phyloP scores from a whole-genome alignment of 2,329 filamentous ascomycete genomes.

The Calycina herbarum region DNA sequence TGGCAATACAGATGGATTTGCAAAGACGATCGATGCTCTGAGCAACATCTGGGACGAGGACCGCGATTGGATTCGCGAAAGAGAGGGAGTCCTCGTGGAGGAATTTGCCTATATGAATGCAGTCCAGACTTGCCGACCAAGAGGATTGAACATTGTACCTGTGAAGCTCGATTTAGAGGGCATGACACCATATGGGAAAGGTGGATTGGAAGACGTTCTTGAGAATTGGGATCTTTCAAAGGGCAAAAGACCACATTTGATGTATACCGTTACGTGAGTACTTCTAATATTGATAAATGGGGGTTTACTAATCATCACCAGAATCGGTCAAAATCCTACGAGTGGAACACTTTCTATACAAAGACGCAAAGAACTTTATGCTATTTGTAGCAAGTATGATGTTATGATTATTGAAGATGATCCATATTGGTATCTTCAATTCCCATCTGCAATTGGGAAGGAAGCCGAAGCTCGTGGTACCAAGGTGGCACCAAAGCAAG shows the following conservation, averaged over 20 bases:
- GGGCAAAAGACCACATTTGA: constrained; percentile 75
- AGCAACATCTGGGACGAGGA: constrained; percentile 73
- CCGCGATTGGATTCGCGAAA: constrained; percentile 63
- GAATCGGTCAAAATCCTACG: constrained; percentile 89
- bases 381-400: constrained; percentile 78
- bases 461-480: constrained; percentile 41
- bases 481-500: constrained; percentile 23
- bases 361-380: constrained; percentile 77
- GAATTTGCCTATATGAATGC: constrained; percentile 80
- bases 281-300: not conserved
- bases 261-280: constrained; percentile 87
- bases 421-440: constrained; percentile 95
- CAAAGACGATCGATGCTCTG: constrained; percentile 74
- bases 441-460: constrained; percentile 62
- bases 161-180: constrained; percentile 77
- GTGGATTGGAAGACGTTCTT: constrained; percentile 75
- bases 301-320: constrained; percentile 36
- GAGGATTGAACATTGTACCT: constrained; percentile 63
- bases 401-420: constrained; percentile 92
- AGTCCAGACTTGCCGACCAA: constrained; percentile 63
- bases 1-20: constrained; percentile 82
- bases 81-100: constrained; percentile 79
- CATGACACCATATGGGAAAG: constrained; percentile 72
- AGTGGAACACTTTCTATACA: constrained; percentile 71
- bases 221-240: constrained; percentile 76